Percentiles rank a stretch among this genome's conserved stretches.
Conservation (phyloP, 192 early-diverging fungal genomes). For the Umbelopsis isabellina region DNA sequence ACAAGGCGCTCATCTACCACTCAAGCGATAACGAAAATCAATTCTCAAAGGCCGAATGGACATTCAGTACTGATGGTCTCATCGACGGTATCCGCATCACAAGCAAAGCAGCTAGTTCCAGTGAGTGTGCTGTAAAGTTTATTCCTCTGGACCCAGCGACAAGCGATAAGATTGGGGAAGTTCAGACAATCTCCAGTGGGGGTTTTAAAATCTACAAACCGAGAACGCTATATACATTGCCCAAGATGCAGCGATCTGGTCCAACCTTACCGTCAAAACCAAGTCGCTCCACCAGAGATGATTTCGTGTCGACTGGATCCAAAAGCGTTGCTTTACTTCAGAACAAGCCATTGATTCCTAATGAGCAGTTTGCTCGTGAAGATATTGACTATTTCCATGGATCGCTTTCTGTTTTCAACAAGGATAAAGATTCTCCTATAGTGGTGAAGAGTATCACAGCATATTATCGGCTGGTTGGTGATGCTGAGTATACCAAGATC, state of each 20-base stretch:
- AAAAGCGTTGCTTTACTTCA: conserved; percentile 32
- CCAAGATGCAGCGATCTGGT: conserved; percentile 38
- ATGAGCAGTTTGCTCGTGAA: conserved; percentile 34
- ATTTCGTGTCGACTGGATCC: conserved; percentile 38
- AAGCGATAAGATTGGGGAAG: conserved; percentile 31
- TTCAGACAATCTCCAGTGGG: conserved; percentile 34
- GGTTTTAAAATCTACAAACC: conserved; percentile 46
- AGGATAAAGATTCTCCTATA: conserved; percentile 32
- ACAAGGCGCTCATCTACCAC: conserved; percentile 31
- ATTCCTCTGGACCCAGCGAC: conserved; percentile 38
- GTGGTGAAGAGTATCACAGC: conserved; percentile 43
- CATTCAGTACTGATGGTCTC: conserved; percentile 30
- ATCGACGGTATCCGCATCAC: conserved; percentile 43
- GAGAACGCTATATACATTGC: conserved; percentile 36
- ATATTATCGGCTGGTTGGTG: conserved; percentile 50
- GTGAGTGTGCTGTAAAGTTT: conserved; percentile 24
- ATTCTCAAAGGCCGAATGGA: conserved; percentile 50
- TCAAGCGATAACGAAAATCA: conserved; percentile 10
- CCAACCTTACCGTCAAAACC: conserved; percentile 31
- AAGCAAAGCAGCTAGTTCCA: conserved; percentile 36
- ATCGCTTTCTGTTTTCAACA: conserved; percentile 48
- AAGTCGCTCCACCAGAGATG: conserved; percentile 37
- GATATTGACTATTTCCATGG: conserved; percentile 50
- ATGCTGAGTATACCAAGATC: conserved; percentile 38
- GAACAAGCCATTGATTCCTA: conserved; percentile 39